A percentile compares a stretch with the other conserved stretches of the same genome.
phyloP scores from a whole-genome alignment of 768 basidiomycete species.

The Rhizopogon roseolus region DNA sequence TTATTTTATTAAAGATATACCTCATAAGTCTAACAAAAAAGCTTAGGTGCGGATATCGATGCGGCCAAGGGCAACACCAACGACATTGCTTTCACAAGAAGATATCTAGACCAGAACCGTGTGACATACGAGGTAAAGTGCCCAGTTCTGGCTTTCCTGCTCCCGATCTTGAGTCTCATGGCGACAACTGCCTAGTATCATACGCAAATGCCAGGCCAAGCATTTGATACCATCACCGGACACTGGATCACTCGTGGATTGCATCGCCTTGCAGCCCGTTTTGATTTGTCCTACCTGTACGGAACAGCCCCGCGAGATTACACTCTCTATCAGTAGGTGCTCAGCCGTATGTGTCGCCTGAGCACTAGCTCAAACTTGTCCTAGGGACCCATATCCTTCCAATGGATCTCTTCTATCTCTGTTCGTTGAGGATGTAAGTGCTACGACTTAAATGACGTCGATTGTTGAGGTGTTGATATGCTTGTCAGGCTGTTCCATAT shows the following conservation, averaged over 20 bases:
- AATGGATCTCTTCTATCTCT: slow-evolving; percentile 56
- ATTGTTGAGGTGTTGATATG: not conserved
- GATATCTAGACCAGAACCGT: slow-evolving; percentile 79
- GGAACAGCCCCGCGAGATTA: slow-evolving; percentile 78
- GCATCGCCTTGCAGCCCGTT: slow-evolving; percentile 45
- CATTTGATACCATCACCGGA: slow-evolving; percentile 62
- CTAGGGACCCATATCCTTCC: slow-evolving; percentile 59
- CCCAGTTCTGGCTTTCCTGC: not conserved
- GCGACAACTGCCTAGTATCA: slow-evolving; percentile 49
- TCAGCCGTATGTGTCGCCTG: too few relatives aligned
- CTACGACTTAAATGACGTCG: not conserved
- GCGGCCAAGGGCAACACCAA: slow-evolving; percentile 30
- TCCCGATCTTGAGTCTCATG: not conserved
- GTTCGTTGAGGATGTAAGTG: slow-evolving; percentile 42
- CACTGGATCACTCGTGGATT: slow-evolving; percentile 51
- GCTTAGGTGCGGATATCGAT: slow-evolving; percentile 44
- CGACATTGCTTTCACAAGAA: slow-evolving; percentile 59
- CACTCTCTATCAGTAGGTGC: slow-evolving; percentile 52
- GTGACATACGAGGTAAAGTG: slow-evolving; percentile 64
- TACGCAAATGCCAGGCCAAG: slow-evolving; percentile 39
- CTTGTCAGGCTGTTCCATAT: slow-evolving; percentile 43
- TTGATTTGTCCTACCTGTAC: slow-evolving; percentile 58
- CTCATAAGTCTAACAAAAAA: not conserved
- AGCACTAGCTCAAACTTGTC: not conserved
- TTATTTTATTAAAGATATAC: not conserved